phyloP scores from a whole-genome alignment of 208 protist genomes.

The Trypanosoma scelopori region DNA sequence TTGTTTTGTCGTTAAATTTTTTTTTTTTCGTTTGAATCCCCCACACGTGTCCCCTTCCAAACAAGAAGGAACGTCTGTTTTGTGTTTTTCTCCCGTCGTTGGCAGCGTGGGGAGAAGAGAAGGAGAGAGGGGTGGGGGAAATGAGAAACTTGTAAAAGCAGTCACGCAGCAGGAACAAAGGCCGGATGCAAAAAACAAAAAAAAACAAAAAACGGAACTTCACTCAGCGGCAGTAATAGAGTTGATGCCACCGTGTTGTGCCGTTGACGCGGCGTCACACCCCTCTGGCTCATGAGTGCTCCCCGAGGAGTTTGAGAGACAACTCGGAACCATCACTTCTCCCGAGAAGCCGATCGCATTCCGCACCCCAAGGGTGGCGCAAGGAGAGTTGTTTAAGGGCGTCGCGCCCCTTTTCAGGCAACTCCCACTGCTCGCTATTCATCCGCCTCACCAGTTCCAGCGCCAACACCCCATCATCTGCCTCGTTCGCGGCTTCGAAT shows the following conservation, averaged over 20 bases:
- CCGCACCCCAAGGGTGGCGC: constrained; percentile 29
- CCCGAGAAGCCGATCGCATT: constrained; percentile 20
- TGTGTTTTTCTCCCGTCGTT: too few relatives aligned
- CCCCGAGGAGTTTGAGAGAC: constrained; percentile 13
- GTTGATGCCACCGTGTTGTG: not conserved
- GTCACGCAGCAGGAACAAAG: not conserved
- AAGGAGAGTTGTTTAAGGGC: constrained; percentile 35
- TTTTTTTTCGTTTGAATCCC: too few relatives aligned
- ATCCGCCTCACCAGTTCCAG: constrained; percentile 58
- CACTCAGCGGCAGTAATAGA: not conserved
- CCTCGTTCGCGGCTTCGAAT: constrained; percentile 50
- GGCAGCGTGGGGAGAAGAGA: too few relatives aligned
- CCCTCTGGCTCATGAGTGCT: not conserved
- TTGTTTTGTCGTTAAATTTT: too few relatives aligned
- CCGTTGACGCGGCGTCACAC: not conserved
- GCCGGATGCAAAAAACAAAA: too few relatives aligned
- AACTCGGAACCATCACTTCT: not conserved
- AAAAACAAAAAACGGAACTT: not conserved
- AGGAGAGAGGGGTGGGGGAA: too few relatives aligned
- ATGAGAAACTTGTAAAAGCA: too few relatives aligned
- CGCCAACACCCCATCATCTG: constrained; percentile 49
- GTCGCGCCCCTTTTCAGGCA: constrained; percentile 27
- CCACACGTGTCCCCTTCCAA: too few relatives aligned
- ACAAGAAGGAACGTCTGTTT: too few relatives aligned
- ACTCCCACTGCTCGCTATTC: constrained; percentile 54